phyloP scores from a whole-genome alignment of 1,139 yeast species.

The Magnusiomyces fungicola region DNA sequence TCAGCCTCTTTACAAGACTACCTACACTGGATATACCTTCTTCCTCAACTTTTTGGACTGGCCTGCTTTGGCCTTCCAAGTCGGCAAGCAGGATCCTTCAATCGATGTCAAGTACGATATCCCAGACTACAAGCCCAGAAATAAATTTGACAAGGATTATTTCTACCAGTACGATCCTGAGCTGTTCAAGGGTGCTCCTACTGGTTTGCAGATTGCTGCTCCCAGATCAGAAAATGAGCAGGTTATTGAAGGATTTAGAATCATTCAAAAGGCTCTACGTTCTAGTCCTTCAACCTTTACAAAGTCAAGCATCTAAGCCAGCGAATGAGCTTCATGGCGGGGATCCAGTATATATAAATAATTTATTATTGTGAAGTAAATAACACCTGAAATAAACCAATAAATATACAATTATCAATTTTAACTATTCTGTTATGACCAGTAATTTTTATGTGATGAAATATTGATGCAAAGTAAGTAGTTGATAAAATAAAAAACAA shows the following conservation, averaged over 20 bases:
- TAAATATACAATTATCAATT: too few relatives aligned
- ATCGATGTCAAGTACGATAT: slow-evolving; percentile 30
- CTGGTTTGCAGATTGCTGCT: slow-evolving; percentile 38
- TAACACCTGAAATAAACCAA: too few relatives aligned
- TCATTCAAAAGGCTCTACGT: slow-evolving; percentile 10
- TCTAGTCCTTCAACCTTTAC: too few relatives aligned
- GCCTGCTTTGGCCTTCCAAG: slow-evolving; percentile 46
- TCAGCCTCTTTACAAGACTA: slow-evolving; percentile 53
- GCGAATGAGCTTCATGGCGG: too few relatives aligned
- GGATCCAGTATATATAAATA: too few relatives aligned
- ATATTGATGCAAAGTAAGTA: neutral
- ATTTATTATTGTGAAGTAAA: too few relatives aligned
- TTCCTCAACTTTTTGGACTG: slow-evolving; percentile 47
- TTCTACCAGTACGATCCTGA: slow-evolving; percentile 33
- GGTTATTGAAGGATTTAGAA: slow-evolving; percentile 9
- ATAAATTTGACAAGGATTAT: slow-evolving; percentile 27
- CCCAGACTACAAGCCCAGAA: slow-evolving; percentile 24
- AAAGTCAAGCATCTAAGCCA: too few relatives aligned
- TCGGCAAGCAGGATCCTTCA: slow-evolving; percentile 40
- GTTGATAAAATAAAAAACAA: too few relatives aligned
- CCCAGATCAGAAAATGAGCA: slow-evolving; percentile 37
- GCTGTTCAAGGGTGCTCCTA: slow-evolving; percentile 37
- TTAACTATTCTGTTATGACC: neutral
- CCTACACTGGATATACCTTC: slow-evolving; percentile 48
- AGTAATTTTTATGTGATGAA: neutral